phyloP scores from a whole-genome alignment of 2,329 filamentous ascomycete genomes.

The Alternaria consortialis region DNA sequence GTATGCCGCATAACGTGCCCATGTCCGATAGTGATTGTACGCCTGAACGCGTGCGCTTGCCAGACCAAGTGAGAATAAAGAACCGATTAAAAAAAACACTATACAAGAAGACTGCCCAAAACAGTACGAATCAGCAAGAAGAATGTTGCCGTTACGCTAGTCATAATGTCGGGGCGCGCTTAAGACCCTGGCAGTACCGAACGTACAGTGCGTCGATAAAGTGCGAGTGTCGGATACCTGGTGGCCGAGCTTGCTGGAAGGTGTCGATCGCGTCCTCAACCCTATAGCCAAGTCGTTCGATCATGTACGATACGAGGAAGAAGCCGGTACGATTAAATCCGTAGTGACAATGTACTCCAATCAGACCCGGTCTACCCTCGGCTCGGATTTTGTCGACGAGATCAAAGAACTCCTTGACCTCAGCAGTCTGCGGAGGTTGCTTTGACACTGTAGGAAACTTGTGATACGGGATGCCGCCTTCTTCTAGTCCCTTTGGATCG shows the following conservation, averaged over 20 bases:
- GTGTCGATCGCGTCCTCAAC: constrained; percentile 81
- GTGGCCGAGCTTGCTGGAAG: constrained; percentile 76
- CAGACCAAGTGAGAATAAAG: neutral
- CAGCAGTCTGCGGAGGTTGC: constrained; percentile 75
- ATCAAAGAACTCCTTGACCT: constrained; percentile 67
- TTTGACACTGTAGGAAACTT: constrained; percentile 95
- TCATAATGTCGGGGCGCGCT: constrained; percentile 43
- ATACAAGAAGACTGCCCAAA: constrained; percentile 4
- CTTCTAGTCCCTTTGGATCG: constrained; percentile 67
- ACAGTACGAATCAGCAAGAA: neutral
- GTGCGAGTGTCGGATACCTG: constrained; percentile 88
- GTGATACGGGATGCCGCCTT: constrained; percentile 62
- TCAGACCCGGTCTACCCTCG: constrained; percentile 52
- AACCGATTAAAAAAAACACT: constrained; percentile 6
- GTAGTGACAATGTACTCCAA: constrained; percentile 94
- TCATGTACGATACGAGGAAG: constrained; percentile 88
- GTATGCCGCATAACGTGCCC: neutral
- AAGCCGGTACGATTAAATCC: constrained; percentile 95
- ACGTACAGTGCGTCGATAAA: constrained; percentile 87
- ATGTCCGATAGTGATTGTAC: neutral
- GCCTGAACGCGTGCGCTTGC: constrained; percentile 10
- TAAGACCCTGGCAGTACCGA: constrained; percentile 69
- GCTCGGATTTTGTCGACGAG: constrained; percentile 61
- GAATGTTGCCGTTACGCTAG: neutral
- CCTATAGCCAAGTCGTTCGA: constrained; percentile 76